Percentiles rank a stretch among this genome's conserved stretches.
Conservation (phyloP, 1,139 yeast species). For the Groenewaldozyma sp. region DNA sequence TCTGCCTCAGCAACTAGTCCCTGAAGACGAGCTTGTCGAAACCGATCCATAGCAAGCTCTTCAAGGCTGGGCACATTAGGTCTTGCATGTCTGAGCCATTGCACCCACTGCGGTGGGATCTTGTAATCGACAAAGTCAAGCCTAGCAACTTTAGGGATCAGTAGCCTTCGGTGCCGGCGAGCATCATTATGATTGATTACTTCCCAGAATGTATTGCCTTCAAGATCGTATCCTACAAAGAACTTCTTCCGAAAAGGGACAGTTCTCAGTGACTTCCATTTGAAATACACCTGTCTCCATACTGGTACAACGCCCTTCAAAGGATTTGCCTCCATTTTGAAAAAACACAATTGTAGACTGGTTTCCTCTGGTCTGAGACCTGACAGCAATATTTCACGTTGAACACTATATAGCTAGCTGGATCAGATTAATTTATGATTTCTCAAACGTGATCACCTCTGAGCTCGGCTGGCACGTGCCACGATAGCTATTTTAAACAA, state of each 20-base stretch:
- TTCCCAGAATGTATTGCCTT: constrained; percentile 84
- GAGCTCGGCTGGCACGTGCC: too few relatives aligned
- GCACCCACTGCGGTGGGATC: constrained; percentile 65
- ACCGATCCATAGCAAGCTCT: constrained; percentile 51
- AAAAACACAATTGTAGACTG: too few relatives aligned
- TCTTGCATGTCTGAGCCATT: constrained; percentile 68
- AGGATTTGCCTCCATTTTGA: constrained; percentile 31
- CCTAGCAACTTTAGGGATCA: constrained; percentile 30
- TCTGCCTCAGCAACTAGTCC: constrained; percentile 53
- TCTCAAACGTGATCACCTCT: too few relatives aligned
- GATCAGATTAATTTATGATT: too few relatives aligned
- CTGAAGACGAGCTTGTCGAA: constrained; percentile 47
- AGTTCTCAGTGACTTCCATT: constrained; percentile 51
- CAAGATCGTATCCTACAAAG: constrained; percentile 55
- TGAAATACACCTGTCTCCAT: constrained; percentile 38
- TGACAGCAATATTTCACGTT: too few relatives aligned
- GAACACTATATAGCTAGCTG: too few relatives aligned
- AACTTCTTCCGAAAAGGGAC: constrained; percentile 54
- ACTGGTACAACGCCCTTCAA: constrained; percentile 30
- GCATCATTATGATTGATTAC: constrained; percentile 39
- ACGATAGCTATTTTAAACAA: too few relatives aligned
- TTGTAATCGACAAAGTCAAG: constrained; percentile 34
- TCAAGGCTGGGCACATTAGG: constrained; percentile 49
- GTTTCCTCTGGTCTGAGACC: too few relatives aligned
- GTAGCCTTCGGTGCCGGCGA: constrained; percentile 31